Base-by-base conservation (phyloP, 2,329 filamentous ascomycete species). In the Venturia oleaginea region DNA sequence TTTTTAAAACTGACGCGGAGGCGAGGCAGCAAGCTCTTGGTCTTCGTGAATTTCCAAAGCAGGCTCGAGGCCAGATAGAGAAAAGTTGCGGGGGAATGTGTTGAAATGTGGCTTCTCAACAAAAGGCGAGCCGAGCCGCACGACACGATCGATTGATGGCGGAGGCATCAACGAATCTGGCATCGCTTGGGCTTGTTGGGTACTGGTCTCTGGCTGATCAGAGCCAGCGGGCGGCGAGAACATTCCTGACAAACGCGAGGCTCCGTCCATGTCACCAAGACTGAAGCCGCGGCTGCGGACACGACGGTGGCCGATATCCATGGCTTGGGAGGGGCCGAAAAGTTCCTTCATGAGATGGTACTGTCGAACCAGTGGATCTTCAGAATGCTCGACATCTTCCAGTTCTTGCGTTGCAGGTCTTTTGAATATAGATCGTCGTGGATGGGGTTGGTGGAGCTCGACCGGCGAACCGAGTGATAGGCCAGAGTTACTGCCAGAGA, bases 261-360 rank as follows among this genome's bases (percentile, higher is more conserved):
- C 77, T 34, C 78, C 78, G 67, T 78, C 78, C 66, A 84, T 80
- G 62, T 84, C 82, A 61, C 84, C 82, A 30, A 83, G 78, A 59
- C 84, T 87, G 69, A 85, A 86, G 64, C 85, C 85, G 54, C 85
- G 82, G 68, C 81, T 85, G 48, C 85, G 81, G 40, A 85, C 79
- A 37, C 83, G 81, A 64, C 82, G 81, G 68, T 83, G 79, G 63
- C 81, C 80, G 11, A 78, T 76, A 66, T 84, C 80, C 2, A 59
- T 27, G 15, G 62, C 32, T 22, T 64, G 54, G 22, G 54, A 34
- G 76, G 74, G 46, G 77, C 75, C 40, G 75, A 75, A 64, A 10
- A 82, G 71, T 65, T 80, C 75, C 61, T 78, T 74, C 8, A 79
- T 69, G 38, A 73, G 66, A 51, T 72, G 69, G 7, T 71, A 70